Evolutionary conservation across 2,329 filamentous ascomycete genomes (phyloP).

Genomic region (Xylariales sp.): DNA sequence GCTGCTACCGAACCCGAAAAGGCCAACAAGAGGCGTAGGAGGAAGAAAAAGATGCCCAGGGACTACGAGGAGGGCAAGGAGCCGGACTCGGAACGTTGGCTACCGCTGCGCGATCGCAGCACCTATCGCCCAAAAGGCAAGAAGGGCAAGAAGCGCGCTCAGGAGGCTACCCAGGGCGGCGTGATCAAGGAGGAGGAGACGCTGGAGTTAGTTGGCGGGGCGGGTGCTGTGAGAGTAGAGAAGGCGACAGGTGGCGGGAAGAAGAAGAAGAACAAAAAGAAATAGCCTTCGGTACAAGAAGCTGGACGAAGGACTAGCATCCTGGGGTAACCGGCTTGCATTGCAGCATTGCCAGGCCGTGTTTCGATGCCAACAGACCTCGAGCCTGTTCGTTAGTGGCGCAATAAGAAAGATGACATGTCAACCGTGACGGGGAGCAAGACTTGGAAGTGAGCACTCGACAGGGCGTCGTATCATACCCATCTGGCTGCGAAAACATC

Average conservation of each 20-base stretch:
- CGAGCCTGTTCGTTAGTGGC: too few species aligned
- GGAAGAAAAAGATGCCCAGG: conserved; percentile 57
- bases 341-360: too few species aligned
- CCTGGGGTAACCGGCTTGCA: too few species aligned
- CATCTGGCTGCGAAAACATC: too few species aligned
- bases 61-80: conserved; percentile 72
- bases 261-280: conserved; percentile 44
- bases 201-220: conserved; percentile 58
- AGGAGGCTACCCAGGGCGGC: conserved; percentile 80
- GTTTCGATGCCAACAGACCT: too few species aligned
- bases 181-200: conserved; percentile 69
- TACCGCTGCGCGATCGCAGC: conserved; percentile 83
- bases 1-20: conserved; percentile 35
- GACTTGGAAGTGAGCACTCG: too few species aligned
- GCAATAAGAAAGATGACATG: too few species aligned
- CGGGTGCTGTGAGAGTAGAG: conserved; percentile 59
- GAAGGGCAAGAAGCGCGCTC: conserved; percentile 81
- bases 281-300: conserved; percentile 25
- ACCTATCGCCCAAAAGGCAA: conserved; percentile 86
- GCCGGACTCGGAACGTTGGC: conserved; percentile 86
- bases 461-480: too few species aligned
- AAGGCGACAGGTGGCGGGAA: conserved; percentile 41
- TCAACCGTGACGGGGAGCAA: too few species aligned
- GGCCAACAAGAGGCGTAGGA: conserved; percentile 48
- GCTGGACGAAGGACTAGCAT: too few species aligned